Conservation (phyloP, 2,329 filamentous ascomycete genomes). For the Aspergillus piperis region DNA sequence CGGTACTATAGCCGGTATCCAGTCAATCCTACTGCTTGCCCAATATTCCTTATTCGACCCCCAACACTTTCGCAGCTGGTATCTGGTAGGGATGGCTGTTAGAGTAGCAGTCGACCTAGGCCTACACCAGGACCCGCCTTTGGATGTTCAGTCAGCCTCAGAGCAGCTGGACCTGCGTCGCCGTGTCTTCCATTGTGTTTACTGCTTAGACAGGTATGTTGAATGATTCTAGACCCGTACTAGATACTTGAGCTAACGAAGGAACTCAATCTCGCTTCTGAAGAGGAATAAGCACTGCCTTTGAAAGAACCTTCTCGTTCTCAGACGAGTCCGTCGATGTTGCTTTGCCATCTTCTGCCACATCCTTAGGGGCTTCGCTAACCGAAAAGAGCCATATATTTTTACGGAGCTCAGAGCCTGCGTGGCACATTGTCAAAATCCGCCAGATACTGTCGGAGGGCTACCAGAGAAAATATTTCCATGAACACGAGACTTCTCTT, state of each 20-base stretch:
- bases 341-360: slow-evolving; percentile 62
- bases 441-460: slow-evolving; percentile 83
- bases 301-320: slow-evolving; percentile 87
- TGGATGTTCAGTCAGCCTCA: slow-evolving; percentile 67
- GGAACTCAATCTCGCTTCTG: slow-evolving; percentile 34
- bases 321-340: slow-evolving; percentile 86
- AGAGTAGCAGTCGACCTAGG: slow-evolving; percentile 86
- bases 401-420: slow-evolving; percentile 64
- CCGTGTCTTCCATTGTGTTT: slow-evolving; percentile 86
- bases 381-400: slow-evolving; percentile 47
- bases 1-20: slow-evolving; percentile 80
- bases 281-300: slow-evolving; percentile 80
- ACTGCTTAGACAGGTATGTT: slow-evolving; percentile 77
- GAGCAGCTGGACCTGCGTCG: slow-evolving; percentile 74
- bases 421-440: slow-evolving; percentile 76
- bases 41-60: slow-evolving; percentile 91
- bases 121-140: slow-evolving; percentile 85
- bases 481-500: slow-evolving; percentile 66
- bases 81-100: slow-evolving; percentile 85
- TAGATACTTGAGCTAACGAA: not conserved
- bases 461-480: slow-evolving; percentile 87
- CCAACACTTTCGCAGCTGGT: slow-evolving; percentile 90
- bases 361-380: slow-evolving; percentile 52
- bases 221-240: not conserved
- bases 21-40: slow-evolving; percentile 80